A percentile compares a stretch with the other conserved stretches of the same genome.
These are phyloP conservation scores for Cordyceps cicadae DNA, from an alignment of 2,329 filamentous ascomycete genomes.

Conservation along the genomic window DNA sequence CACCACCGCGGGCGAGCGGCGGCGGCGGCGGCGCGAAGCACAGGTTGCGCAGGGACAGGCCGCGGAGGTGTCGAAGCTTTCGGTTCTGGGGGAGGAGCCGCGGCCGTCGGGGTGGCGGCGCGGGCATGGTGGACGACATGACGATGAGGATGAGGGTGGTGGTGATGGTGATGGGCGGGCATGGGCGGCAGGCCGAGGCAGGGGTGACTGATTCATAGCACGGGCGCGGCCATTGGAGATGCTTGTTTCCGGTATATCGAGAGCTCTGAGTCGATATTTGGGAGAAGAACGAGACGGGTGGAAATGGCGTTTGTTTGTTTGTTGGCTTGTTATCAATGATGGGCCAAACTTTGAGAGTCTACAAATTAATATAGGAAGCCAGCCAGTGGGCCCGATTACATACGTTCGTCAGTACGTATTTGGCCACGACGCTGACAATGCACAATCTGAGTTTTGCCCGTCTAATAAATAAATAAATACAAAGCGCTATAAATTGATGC, in stretches of 20 bases:
- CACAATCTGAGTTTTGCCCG: not conserved
- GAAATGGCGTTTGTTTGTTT: not conserved
- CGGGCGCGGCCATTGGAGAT: constrained; percentile 4
- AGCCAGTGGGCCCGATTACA: constrained; percentile 1
- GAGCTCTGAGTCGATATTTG: not conserved
- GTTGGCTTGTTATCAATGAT: not conserved
- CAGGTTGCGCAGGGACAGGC: constrained; percentile 80
- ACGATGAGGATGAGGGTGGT: not conserved
- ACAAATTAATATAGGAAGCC: not conserved
- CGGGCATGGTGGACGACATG: constrained; percentile 24
- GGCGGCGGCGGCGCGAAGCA: constrained; percentile 50
- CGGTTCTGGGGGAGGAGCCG: constrained; percentile 66
- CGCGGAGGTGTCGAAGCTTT: constrained; percentile 78
- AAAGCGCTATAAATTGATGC: not conserved
- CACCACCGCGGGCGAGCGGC: not conserved
- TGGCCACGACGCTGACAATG: not conserved
- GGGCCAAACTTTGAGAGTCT: not conserved
- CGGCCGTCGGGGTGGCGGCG: constrained; percentile 33
- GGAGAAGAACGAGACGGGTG: not conserved
- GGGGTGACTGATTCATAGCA: constrained; percentile 1
- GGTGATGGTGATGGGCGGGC: not conserved
- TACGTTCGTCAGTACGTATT: constrained; percentile 1
- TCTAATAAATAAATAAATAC: not conserved
- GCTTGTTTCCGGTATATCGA: not conserved
- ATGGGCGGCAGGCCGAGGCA: not conserved